These are phyloP conservation scores for Backusella australiensis DNA, from an alignment of 192 early-diverging fungal genomes.

Conservation along the genomic window DNA sequence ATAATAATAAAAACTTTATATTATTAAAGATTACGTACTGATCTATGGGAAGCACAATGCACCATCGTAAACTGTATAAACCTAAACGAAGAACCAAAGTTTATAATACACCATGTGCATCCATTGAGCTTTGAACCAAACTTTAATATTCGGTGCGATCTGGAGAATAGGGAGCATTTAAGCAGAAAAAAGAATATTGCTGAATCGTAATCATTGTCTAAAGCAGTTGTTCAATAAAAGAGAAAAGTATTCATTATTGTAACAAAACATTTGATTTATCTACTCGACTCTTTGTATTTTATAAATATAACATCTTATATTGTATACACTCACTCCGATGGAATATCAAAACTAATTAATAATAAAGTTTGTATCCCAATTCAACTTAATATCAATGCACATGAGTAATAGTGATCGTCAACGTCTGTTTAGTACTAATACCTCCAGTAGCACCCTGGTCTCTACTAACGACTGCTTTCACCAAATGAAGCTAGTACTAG, in stretches of 20 bases:
- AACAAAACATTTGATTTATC: not conserved
- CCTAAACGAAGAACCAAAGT: not conserved
- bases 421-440: not conserved
- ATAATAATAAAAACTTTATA: not conserved
- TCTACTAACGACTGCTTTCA: not conserved
- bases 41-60: not conserved
- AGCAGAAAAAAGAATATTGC: not conserved
- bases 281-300: not conserved
- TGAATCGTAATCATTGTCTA: not conserved
- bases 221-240: not conserved
- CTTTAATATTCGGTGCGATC: not conserved
- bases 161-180: not conserved
- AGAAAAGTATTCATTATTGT: not conserved
- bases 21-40: not conserved
- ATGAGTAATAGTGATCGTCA: not conserved
- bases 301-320: not conserved
- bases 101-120: not conserved
- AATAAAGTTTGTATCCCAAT: not conserved
- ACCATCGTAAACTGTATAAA: not conserved
- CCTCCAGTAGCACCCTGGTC: not conserved
- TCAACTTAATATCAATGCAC: not conserved
- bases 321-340: not conserved
- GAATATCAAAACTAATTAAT: not conserved
- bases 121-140: not conserved
- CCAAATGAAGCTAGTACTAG: not conserved